These are phyloP conservation scores for Nemania abortiva DNA, from an alignment of 2,329 filamentous ascomycete species.

Conservation along the genomic window DNA sequence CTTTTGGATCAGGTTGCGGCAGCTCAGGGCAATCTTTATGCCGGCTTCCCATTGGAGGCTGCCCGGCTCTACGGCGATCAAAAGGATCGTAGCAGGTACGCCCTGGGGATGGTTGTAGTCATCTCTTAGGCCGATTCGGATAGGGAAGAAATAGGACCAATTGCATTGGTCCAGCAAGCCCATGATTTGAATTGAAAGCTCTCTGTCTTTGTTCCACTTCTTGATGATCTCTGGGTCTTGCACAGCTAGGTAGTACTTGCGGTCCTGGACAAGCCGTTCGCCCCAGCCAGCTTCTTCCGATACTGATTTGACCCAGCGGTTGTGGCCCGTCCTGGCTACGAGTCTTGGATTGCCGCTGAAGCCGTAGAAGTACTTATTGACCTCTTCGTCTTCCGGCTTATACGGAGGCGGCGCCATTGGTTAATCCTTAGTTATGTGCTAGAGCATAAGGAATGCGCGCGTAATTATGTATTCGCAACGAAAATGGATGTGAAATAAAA, in stretches of 20 bases:
- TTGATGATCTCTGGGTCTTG: conserved; percentile 3
- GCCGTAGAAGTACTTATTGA: conserved; percentile 12
- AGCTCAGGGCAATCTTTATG: conserved; percentile 17
- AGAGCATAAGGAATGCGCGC: too few species aligned
- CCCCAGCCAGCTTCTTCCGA: background rate
- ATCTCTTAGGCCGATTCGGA: conserved; percentile 14
- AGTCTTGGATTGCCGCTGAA: conserved; percentile 24
- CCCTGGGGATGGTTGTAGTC: background rate
- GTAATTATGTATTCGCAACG: too few species aligned
- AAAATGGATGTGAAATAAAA: too few species aligned
- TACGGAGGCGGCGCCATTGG: conserved; percentile 17
- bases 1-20: conserved; percentile 15
- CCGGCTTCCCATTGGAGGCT: conserved; percentile 19
- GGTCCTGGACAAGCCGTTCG: conserved; percentile 1
- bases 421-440: too few species aligned
- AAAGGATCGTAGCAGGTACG: conserved; percentile 12
- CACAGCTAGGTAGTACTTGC: conserved; percentile 10
- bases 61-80: conserved; percentile 16
- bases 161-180: conserved; percentile 7
- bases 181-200: conserved; percentile 13
- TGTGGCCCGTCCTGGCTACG: conserved; percentile 18
- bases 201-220: conserved; percentile 16
- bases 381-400: conserved; percentile 15
- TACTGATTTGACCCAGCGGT: conserved; percentile 12
- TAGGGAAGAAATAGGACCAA: conserved; percentile 21